phyloP scores from a whole-genome alignment of 306 rosid genomes.

The Dalbergia cochinchinensis region DNA sequence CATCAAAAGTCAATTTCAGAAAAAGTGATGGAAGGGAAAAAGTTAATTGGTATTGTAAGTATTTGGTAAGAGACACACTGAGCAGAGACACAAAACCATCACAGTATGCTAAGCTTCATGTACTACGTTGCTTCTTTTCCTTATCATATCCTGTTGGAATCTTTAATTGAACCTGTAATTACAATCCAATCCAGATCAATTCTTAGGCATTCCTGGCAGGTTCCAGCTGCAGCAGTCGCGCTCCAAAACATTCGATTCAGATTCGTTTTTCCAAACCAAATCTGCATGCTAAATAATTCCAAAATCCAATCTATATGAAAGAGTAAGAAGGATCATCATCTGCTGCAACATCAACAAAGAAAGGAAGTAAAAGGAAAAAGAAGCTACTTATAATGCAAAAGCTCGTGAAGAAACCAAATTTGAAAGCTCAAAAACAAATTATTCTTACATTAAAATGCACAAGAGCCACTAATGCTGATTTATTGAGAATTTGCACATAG shows the following conservation, averaged over 20 bases:
- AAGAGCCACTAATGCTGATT: slow-evolving; percentile 18
- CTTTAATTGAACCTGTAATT: background rate
- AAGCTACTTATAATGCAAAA: slow-evolving; percentile 18
- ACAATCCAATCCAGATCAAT: background rate
- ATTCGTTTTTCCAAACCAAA: slow-evolving; percentile 13
- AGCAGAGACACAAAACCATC: background rate
- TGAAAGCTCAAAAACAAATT: slow-evolving; percentile 6
- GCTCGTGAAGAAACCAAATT: slow-evolving; percentile 8
- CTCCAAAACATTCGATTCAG: background rate
- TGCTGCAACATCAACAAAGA: slow-evolving; percentile 21
- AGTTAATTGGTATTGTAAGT: background rate
- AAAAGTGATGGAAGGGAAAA: background rate
- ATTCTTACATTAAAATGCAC: background rate
- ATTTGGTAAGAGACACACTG: background rate
- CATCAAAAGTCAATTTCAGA: slow-evolving; percentile 6
- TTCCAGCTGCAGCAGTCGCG: background rate
- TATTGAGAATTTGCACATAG: slow-evolving; percentile 12
- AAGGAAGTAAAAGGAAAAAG: background rate
- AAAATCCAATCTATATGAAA: slow-evolving; percentile 26
- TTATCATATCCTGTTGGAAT: slow-evolving; percentile 25
- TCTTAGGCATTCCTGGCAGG: background rate
- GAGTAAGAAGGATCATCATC: background rate
- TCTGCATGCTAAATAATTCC: background rate
- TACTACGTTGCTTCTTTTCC: slow-evolving; percentile 1
- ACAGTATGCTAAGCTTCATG: background rate